Percentiles rank a stretch among this genome's conserved stretches.
phyloP scores from a whole-genome alignment of 106 monocot genomes.

The Dioscorea alata region DNA sequence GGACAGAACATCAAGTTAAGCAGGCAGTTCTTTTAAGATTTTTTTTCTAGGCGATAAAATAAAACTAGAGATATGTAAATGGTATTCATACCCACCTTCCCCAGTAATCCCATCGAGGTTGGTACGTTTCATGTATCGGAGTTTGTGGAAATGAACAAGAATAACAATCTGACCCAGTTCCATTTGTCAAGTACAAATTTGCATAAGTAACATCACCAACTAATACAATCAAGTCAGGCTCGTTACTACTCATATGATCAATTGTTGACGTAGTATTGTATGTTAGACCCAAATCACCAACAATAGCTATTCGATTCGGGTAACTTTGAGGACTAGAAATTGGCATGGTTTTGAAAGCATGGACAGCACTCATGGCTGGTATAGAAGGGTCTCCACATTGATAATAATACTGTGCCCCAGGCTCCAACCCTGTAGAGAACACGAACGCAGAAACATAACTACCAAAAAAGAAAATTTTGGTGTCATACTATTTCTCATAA shows the following conservation, averaged over 20 bases:
- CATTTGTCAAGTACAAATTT: slow-evolving; percentile 85
- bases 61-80: too few relatives aligned
- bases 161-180: slow-evolving; percentile 82
- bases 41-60: too few relatives aligned
- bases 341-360: slow-evolving; percentile 74
- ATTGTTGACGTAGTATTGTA: slow-evolving; percentile 80
- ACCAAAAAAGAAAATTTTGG: too few relatives aligned
- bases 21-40: too few relatives aligned
- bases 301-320: slow-evolving; percentile 61
- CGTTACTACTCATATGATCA: slow-evolving; percentile 60
- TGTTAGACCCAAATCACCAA: slow-evolving; percentile 88
- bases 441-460: not conserved
- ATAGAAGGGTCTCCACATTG: slow-evolving; percentile 77
- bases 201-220: slow-evolving; percentile 86
- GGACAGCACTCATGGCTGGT: slow-evolving; percentile 53
- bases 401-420: slow-evolving; percentile 59
- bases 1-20: too few relatives aligned
- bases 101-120: slow-evolving; percentile 96
- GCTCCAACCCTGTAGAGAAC: slow-evolving; percentile 44
- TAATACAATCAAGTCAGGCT: slow-evolving; percentile 72
- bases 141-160: slow-evolving; percentile 67
- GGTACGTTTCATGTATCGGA: slow-evolving; percentile 88
- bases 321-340: slow-evolving; percentile 43
- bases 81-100: slow-evolving; percentile 40
- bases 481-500: too few relatives aligned